Percentiles rank a stretch among this genome's conserved stretches.
These are phyloP conservation scores for Tricholoma terreum DNA, from an alignment of 768 basidiomycete species.

Conservation along the genomic window DNA sequence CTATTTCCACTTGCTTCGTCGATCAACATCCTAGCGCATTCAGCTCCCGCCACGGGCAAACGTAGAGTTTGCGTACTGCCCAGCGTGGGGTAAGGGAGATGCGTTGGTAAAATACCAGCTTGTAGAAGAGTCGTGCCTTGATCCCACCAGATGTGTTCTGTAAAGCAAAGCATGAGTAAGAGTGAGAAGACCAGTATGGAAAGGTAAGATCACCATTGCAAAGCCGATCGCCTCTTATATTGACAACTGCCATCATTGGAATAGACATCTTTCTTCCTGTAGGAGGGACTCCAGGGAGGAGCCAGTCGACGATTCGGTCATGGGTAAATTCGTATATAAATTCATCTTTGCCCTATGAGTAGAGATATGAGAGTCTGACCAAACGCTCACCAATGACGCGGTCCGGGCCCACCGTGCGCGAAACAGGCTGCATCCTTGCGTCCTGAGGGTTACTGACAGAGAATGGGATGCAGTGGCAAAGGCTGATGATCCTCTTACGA, in stretches of 20 bases:
- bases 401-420: constrained; percentile 50
- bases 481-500: constrained; percentile 28
- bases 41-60: constrained; percentile 36
- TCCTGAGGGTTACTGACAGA: constrained; percentile 45
- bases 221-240: constrained; percentile 40
- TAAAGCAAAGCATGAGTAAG: background rate
- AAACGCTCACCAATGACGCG: constrained; percentile 44
- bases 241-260: constrained; percentile 56
- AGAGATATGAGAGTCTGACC: background rate
- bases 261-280: constrained; percentile 46
- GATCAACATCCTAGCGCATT: constrained; percentile 33
- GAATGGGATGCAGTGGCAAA: background rate
- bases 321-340: constrained; percentile 48
- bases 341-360: constrained; percentile 36
- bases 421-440: constrained; percentile 40
- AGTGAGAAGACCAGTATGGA: background rate
- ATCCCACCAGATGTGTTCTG: constrained; percentile 48
- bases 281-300: constrained; percentile 52
- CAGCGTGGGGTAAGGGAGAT: constrained; percentile 26
- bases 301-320: constrained; percentile 42
- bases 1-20: constrained; percentile 35
- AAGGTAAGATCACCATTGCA: constrained; percentile 29
- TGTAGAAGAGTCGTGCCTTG: constrained; percentile 38
- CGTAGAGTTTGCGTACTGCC: constrained; percentile 24
- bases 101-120: constrained; percentile 32